phyloP scores from a whole-genome alignment of 768 basidiomycete species.

The Naganishia onofrii region DNA sequence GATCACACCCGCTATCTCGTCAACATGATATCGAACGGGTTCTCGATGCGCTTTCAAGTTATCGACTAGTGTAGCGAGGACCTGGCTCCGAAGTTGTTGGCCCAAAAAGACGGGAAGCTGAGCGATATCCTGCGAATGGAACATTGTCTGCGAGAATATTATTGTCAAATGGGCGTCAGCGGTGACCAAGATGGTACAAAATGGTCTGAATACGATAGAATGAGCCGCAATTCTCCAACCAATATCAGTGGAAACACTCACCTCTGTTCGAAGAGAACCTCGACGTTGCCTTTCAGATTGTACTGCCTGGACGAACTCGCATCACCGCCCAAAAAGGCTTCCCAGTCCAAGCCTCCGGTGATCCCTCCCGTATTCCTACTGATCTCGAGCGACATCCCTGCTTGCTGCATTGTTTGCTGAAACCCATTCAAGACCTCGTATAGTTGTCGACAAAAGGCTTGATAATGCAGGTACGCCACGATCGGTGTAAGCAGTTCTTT shows the following conservation, averaged over 20 bases:
- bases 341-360: slow-evolving; percentile 31
- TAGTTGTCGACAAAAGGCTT: slow-evolving; percentile 26
- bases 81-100: slow-evolving; percentile 4
- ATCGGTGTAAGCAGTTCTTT: slow-evolving; percentile 14
- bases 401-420: not conserved
- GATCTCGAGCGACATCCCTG: slow-evolving; percentile 16
- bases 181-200: slow-evolving; percentile 26
- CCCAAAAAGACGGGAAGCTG: slow-evolving; percentile 27
- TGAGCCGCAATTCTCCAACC: too few species aligned
- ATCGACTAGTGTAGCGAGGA: not conserved
- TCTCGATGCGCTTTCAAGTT: not conserved
- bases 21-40: not conserved
- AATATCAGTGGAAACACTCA: not conserved
- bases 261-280: slow-evolving; percentile 26
- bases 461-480: slow-evolving; percentile 31
- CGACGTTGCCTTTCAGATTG: slow-evolving; percentile 24
- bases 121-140: slow-evolving; percentile 30
- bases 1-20: slow-evolving; percentile 18
- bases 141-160: slow-evolving; percentile 12
- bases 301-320: not conserved
- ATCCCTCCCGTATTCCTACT: slow-evolving; percentile 19
- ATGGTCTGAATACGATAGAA: slow-evolving; percentile 2
- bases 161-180: slow-evolving; percentile 22
- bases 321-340: slow-evolving; percentile 10
- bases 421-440: slow-evolving; percentile 11